A percentile compares a stretch with the other conserved stretches of the same genome.
These are phyloP conservation scores for Plasmodium berghei DNA, from an alignment of 169 alveolate species.

Conservation along the genomic window DNA sequence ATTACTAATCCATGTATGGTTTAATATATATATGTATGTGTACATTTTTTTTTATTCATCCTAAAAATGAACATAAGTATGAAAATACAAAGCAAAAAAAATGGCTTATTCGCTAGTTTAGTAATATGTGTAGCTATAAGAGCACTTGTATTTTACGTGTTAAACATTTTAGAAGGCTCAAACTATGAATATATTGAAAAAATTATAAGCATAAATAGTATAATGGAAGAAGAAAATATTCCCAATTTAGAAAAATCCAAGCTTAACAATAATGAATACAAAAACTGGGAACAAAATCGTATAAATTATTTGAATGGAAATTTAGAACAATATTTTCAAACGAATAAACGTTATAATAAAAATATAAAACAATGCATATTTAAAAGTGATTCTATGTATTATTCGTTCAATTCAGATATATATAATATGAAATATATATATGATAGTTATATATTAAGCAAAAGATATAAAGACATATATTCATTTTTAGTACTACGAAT, in stretches of 20 bases:
- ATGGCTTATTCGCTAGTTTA: slow-evolving; percentile 9
- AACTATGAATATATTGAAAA: slow-evolving; percentile 37
- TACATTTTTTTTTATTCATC: too few species aligned
- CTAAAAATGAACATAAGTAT: too few species aligned
- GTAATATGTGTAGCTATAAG: slow-evolving; percentile 23
- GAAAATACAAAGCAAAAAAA: too few species aligned
- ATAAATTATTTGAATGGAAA: neutral
- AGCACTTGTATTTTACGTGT: slow-evolving; percentile 1
- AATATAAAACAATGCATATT: slow-evolving; percentile 14
- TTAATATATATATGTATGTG: too few species aligned
- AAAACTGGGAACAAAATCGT: neutral
- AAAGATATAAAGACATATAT: slow-evolving; percentile 15
- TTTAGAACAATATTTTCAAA: slow-evolving; percentile 27
- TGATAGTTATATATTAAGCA: slow-evolving; percentile 44
- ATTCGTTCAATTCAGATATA: slow-evolving; percentile 54
- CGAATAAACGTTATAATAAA: slow-evolving; percentile 24
- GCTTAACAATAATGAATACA: neutral
- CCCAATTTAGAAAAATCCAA: neutral
- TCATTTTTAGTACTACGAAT: slow-evolving; percentile 23
- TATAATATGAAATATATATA: slow-evolving; percentile 58
- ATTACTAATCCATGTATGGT: too few species aligned
- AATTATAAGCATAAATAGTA: slow-evolving; percentile 10
- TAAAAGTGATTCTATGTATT: slow-evolving; percentile 66
- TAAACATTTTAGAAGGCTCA: slow-evolving; percentile 27
- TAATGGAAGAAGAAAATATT: neutral